Evolutionary conservation across 305 asterid species (phyloP).

Genomic region (Fraxinus baroniana): DNA sequence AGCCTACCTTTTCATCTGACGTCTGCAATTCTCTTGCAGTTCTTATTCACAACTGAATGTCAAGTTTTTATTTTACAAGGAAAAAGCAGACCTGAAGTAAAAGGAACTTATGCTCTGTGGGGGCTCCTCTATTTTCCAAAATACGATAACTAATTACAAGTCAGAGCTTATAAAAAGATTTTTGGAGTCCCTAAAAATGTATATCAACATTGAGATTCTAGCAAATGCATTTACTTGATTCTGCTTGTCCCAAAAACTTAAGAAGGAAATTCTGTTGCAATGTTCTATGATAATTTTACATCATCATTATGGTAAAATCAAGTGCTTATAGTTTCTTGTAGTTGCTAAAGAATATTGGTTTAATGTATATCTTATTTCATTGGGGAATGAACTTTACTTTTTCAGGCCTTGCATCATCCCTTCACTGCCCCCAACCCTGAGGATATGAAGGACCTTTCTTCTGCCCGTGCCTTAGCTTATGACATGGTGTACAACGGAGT

Average conservation of each 20-base stretch:
- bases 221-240: not conserved
- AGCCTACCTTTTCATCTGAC: not conserved
- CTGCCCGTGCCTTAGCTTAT: conserved; percentile 97
- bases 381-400: conserved; percentile 16
- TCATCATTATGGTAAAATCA: not conserved
- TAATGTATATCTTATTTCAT: not conserved
- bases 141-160: not conserved
- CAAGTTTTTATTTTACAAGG: not conserved
- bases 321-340: not conserved
- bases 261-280: not conserved
- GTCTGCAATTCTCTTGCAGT: not conserved
- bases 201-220: not conserved
- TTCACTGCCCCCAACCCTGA: conserved; percentile 97
- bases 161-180: not conserved
- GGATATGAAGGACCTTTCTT: conserved; percentile 73
- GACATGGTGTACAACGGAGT: conserved; percentile 99
- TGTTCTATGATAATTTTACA: not conserved
- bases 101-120: not conserved
- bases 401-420: conserved; percentile 96
- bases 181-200: not conserved
- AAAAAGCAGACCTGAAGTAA: not conserved
- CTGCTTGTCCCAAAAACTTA: not conserved
- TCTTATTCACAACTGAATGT: not conserved
- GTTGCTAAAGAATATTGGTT: not conserved
- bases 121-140: not conserved